phyloP scores from a whole-genome alignment of 306 rosid genomes.

The Senna siamea region DNA sequence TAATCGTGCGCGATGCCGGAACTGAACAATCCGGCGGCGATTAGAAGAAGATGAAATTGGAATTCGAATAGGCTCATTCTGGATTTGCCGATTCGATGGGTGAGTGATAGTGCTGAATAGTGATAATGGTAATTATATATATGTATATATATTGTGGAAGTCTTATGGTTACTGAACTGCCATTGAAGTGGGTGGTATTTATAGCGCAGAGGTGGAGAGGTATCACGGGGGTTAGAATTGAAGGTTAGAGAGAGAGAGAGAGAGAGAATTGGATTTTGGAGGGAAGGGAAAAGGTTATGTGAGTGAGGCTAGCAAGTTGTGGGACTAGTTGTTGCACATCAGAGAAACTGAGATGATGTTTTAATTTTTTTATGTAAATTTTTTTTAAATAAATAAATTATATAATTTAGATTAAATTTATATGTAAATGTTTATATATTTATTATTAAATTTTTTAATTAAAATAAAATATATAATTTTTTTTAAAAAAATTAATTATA shows the following conservation, averaged over 20 bases:
- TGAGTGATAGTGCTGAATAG: background rate
- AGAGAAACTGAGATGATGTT: no score
- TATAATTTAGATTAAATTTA: no score
- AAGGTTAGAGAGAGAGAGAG: background rate
- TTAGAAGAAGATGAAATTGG: background rate
- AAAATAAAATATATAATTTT: no score
- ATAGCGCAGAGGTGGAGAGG: slow-evolving; percentile 3
- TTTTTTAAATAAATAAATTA: no score
- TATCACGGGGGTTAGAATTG: slow-evolving; percentile 58
- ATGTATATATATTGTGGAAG: background rate
- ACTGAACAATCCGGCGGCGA: background rate
- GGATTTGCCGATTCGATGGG: background rate
- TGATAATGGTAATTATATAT: no score
- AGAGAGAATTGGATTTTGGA: slow-evolving; percentile 30
- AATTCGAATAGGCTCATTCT: slow-evolving; percentile 34
- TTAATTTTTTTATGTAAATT: no score
- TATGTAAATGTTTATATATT: no score
- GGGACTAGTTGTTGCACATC: no score
- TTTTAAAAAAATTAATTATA: no score
- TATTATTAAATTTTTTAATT: no score
- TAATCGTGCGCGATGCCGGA: slow-evolving; percentile 50
- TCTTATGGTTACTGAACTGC: background rate
- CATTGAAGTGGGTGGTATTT: slow-evolving; percentile 38
- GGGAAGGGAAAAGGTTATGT: slow-evolving; percentile 33
- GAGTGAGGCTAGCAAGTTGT: no score